Evolutionary conservation across 192 early-diverging fungal species (phyloP), one percentile per base, ranked within the genome.

Genomic region (Entomortierella lignicola): DNA sequence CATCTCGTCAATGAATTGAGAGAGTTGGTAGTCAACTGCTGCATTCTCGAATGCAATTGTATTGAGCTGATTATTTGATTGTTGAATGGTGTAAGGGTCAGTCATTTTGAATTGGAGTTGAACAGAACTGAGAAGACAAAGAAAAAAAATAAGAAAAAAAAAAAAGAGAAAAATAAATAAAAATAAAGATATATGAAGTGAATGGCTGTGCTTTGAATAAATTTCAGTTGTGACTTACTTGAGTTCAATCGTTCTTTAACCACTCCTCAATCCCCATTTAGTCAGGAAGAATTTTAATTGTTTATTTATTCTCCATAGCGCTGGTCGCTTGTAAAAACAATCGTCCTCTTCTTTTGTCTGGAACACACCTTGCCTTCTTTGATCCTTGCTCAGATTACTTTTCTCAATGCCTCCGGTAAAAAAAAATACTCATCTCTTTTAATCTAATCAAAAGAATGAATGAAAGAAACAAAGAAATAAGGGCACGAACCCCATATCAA

Each of bases 21-120:
- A 79, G 25, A 79, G 57, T 32, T 79, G 75, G 63, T 79, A 70
- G 27, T 79, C 75, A 54, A 79, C 75, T 7, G 75, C 75, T n/a
- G 75, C 75, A 79, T 79, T 79, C 52, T 79, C 75, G 57, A 79
- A 79, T 60, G 75, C 75, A 37, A 79, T 79, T 0, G 75, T 79
- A 57, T 79, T 63, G 23, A 70, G 67, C 26, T 60, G 60, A 44
- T 43, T 23, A 25, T 57, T 11, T 17, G 21, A 27, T 21, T 44
- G 39, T 17, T 55, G 44, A 55, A 67, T 58, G 53, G 29, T 48
- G 59, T n/a, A n/a, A 51, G 42, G 32, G 54, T 23, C 21, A 25
- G 29, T 7, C 32, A 4, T 20, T 27, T 27, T 20, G 66, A 27
- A 47, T 20, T 29, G 31, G 29, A 50, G 55, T 25, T 31, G 26